Evolutionary conservation across 306 rosid genomes (phyloP).

Genomic region (Sesbania bispinosa): DNA sequence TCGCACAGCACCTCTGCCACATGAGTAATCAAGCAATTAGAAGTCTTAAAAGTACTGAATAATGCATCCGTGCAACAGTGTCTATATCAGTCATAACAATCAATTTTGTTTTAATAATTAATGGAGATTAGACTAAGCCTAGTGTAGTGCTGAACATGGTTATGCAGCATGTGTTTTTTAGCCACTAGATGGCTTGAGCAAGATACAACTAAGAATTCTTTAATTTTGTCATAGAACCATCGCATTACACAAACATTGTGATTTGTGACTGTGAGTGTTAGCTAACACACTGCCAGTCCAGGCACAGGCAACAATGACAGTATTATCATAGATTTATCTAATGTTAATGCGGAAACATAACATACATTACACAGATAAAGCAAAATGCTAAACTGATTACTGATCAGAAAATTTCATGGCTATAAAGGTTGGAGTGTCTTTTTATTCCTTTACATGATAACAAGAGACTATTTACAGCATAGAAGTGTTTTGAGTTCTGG

Average conservation of each 20-base stretch:
- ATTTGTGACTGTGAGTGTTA: no score
- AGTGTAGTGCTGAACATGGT: slow-evolving; percentile 5
- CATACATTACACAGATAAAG: background rate
- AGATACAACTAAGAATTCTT: slow-evolving; percentile 11
- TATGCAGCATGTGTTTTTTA: background rate
- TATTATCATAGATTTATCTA: background rate
- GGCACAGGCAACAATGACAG: background rate
- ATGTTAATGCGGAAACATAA: background rate
- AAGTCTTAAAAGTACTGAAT: slow-evolving; percentile 12
- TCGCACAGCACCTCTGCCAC: slow-evolving; percentile 95
- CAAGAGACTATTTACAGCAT: no score
- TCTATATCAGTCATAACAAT: background rate
- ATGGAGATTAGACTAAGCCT: background rate
- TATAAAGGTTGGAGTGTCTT: background rate
- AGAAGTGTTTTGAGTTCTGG: no score
- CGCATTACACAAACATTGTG: no score
- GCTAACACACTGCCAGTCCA: background rate
- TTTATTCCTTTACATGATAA: no score
- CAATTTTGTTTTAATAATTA: slow-evolving; percentile 2
- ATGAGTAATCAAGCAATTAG: slow-evolving; percentile 35
- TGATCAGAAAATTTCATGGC: background rate
- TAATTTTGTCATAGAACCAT: no score
- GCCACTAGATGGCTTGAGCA: slow-evolving; percentile 10
- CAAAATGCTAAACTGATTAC: background rate
- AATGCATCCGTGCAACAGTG: background rate